Evolutionary conservation across 257 asterid species (phyloP), one percentile per base, ranked within the genome.

Genomic region (Datura wrightii): DNA sequence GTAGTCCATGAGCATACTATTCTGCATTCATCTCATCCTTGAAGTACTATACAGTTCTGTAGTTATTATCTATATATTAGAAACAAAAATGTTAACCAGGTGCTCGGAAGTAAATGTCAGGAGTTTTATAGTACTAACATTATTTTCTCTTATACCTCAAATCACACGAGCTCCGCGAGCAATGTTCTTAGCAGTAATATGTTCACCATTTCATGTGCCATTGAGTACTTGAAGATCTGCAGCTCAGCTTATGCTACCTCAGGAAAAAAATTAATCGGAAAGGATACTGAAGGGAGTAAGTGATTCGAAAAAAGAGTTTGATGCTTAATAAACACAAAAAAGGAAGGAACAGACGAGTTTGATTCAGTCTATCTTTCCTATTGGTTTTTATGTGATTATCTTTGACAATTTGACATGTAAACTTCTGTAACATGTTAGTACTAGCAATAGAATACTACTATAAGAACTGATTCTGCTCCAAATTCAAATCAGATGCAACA

Each of bases 161-260:
- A 44, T 5, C 56, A 71, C 42, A 42, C 39, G 5, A n/a, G n/a
- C 1, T 14, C 11, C 3, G 8, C 3, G n/a, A 44, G 42, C 16
- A 72, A 6, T 72, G 80, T 72, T 72, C 53, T 14, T 72, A n/a
- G 50, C 37, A 8, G 55, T 71, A 71, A 19, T 71, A 71, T 5
- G 79, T 14, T 24, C 10, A 48, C 39, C 18, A 10, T 19, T 24
- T 46, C 58, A 46, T 46, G n/a, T 67, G 78, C n/a, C 8, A 37
- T 67, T 37, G 52, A 67, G 52, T 67, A 67, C 52, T 65, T 65
- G 44, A 65, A 39, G 46, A 39, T 67, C 52, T 67, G 52, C 13
- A 67, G 78, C 24, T 67, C 76, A 34, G 72, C 44, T 65, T 65
- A 31, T 36, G 44, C 44, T 36, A 13, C 10, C 72, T 65, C 72